Evolutionary conservation across 148 eudicot genomes (phyloP), one percentile per base, ranked within the genome.

Genomic region (Fallopia convolvulus): DNA sequence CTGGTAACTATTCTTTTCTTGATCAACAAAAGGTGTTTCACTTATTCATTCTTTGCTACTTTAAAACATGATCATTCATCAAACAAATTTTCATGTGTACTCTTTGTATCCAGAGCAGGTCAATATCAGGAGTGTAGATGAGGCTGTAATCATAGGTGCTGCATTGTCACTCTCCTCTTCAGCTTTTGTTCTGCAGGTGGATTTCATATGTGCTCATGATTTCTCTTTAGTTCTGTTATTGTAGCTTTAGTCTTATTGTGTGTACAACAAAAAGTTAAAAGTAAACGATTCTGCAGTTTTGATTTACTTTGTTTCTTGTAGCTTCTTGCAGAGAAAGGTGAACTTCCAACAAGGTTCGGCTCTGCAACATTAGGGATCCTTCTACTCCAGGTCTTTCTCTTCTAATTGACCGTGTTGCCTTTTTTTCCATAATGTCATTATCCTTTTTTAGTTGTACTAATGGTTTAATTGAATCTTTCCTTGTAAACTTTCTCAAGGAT

Each of bases 271-370:
- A 52, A 2, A 52, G 20, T 4, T 52, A 52, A 52, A 52, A 17
- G 6, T 15, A 52, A 33, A 55, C 4, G 56, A 46, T 75, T n/a
- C 65, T 50, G 41, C 61, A 36, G 18, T 60, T 23, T 74, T n/a
- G 75, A 80, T 83, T 84, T 79, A 83, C 78, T 8, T 78, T 74
- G 39, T 76, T 44, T 52, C 72, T 17, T 84, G 77, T 85, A 95
- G 99, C 97, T 95, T 89, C 97, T 92, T 81, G 97, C 99, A 85
- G 97, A 95, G 82, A 95, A 88, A 87, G 99, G 99, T 79, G 99
- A 95, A 83, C 94, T 95, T 82, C 93, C 97, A 53, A 95, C 97
- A 40, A 86, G 92, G 79, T 95, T 95, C 76, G 99, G 99, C 71
- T 95, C 99, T 39, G 97, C 99, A 74, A 92, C 99, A 48, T 84